phyloP scores from a whole-genome alignment of 2,329 filamentous ascomycete species.

The Cordyceps militaris region DNA sequence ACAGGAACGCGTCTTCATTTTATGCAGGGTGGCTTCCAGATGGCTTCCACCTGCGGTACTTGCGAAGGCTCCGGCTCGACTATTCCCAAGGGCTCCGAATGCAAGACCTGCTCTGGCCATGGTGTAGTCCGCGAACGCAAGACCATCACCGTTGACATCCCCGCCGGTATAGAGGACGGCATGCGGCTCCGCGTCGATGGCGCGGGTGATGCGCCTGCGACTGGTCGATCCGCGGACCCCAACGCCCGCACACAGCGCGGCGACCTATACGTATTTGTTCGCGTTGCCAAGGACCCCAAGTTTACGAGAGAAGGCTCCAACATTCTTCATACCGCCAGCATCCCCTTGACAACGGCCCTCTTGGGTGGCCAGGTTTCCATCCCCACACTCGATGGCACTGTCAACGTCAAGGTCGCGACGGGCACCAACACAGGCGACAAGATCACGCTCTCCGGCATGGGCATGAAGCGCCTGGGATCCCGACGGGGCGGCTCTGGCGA shows the following conservation, averaged over 20 bases:
- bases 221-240: conserved; percentile 59
- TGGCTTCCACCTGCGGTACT: conserved; percentile 78
- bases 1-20: conserved; percentile 82
- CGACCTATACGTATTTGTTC: conserved; percentile 86
- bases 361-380: conserved; percentile 85
- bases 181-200: conserved; percentile 83
- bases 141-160: conserved; percentile 84
- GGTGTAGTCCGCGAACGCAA: conserved; percentile 79
- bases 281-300: conserved; percentile 81
- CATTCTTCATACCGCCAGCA: conserved; percentile 83
- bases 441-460: conserved; percentile 82
- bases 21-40: conserved; percentile 90
- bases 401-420: conserved; percentile 84
- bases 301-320: conserved; percentile 85
- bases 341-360: conserved; percentile 87
- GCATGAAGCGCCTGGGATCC: conserved; percentile 78
- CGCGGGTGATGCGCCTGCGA: conserved; percentile 80
- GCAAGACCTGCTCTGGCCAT: conserved; percentile 69
- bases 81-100: conserved; percentile 75
- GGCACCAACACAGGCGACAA: conserved; percentile 90
- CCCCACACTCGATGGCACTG: conserved; percentile 83
- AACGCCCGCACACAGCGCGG: conserved; percentile 63
- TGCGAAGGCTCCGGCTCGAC: conserved; percentile 74
- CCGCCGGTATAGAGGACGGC: conserved; percentile 90
- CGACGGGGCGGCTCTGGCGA: conserved; percentile 68